Conservation (phyloP, 1,284 basidiomycete species). For the Xerocomus nothofagi region DNA sequence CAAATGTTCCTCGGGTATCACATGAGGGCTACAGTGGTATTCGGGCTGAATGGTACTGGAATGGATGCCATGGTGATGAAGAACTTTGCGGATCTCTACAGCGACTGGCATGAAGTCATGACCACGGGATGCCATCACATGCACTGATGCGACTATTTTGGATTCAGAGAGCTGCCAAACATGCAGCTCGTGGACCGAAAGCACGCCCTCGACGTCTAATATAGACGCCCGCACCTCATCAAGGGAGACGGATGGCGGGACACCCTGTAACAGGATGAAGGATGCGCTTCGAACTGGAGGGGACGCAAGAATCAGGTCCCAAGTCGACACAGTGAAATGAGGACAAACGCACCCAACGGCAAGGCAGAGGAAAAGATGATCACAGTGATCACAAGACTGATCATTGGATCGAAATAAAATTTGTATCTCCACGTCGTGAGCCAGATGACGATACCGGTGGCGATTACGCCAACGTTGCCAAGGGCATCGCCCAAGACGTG, state of each 20-base stretch:
- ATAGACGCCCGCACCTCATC: conserved; percentile 85
- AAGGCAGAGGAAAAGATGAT: conserved; percentile 97
- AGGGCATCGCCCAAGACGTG: conserved; percentile 97
- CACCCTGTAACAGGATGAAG: conserved; percentile 96
- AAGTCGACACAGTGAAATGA: conserved; percentile 7
- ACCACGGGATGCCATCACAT: conserved; percentile 81
- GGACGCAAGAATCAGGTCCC: conserved; percentile 13
- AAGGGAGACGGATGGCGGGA: conserved; percentile 86
- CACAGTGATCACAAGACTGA: conserved; percentile 92
- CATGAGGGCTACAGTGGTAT: conserved; percentile 44
- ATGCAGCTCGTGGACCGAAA: conserved; percentile 93
- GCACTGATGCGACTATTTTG: conserved; percentile 94
- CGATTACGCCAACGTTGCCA: conserved; percentile 97
- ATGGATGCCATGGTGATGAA: conserved; percentile 94
- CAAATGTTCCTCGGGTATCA: conserved; percentile 45
- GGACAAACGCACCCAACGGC: conserved; percentile 71
- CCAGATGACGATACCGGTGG: conserved; percentile 93
- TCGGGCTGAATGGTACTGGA: conserved; percentile 90
- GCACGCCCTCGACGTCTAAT: conserved; percentile 79
- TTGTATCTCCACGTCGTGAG: conserved; percentile 75
- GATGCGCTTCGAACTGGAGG: conserved; percentile 84
- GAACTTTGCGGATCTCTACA: conserved; percentile 74
- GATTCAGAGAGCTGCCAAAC: conserved; percentile 92
- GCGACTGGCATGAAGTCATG: conserved; percentile 93
- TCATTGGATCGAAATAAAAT: conserved; percentile 91